Base-by-base conservation (phyloP, 495 filamentous ascomycete species). In the Umbilicaria muhlenbergii region DNA sequence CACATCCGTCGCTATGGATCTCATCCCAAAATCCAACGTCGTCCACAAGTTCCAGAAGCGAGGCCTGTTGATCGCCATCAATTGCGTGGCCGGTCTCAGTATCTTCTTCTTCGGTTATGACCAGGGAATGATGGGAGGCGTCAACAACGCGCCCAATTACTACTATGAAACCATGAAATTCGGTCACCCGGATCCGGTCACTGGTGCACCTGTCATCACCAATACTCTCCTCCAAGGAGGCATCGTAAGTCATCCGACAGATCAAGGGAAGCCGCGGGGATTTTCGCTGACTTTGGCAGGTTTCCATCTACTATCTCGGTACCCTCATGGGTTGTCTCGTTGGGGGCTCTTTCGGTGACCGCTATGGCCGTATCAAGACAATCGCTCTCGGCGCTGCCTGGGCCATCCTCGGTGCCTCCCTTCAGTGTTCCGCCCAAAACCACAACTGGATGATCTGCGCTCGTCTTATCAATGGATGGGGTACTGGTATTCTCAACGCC, bases 111-210 rank as follows among this genome's bases (percentile, higher is more conserved):
- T 75, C 37, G 74, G 72, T 41, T 81, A 80, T 56, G 76, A 80
- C 46, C 76, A 80, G 54, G 80, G 81, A 44, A 74, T 86, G 69
- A 85, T 83, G 77, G 73, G 75, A 15, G 80, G 81, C 38, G 81
- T 85, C 7, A 83, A 84, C 55, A 76, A 71, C 38, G 64, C 73
- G 28, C 65, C 70, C 32, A 58, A 81, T 48, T 83, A 83, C 52
- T 73, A 77, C 47, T 63, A 75, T 10, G 41, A 41, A 3, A 61
- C 73, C 11, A 82, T 83, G 78, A 65, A 67, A 32, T 77, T 82
- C 48, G 80, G 79, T 3, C 65, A 80, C 42, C 68, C 66, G 5
- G 61, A 75, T 34, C 61, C 66, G 32, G 48, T 52, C n/a, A 54
- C 61, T 19, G 66, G 64, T 24, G 62, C 68, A 2, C 65, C 69